Percentiles rank a stretch among this genome's conserved stretches.
phyloP scores from a whole-genome alignment of 768 basidiomycete genomes.

The Pseudohyphozyma bogoriensis region DNA sequence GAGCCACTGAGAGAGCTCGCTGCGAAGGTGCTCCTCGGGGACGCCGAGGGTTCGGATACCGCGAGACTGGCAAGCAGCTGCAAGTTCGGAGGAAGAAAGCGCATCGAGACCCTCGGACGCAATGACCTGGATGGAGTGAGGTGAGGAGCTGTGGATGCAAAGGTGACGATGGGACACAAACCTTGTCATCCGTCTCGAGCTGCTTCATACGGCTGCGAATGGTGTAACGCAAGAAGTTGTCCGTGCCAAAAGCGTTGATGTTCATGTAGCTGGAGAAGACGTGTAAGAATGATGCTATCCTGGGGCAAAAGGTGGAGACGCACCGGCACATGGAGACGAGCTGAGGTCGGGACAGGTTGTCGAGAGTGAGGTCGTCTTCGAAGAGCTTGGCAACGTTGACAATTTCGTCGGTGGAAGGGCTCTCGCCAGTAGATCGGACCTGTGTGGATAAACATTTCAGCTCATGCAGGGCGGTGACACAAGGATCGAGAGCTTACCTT shows the following conservation, averaged over 20 bases:
- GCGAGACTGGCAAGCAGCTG: conserved; percentile 83
- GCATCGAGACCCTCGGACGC: conserved; percentile 78
- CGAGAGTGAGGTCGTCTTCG: conserved; percentile 92
- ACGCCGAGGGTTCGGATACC: conserved; percentile 82
- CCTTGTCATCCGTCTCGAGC: conserved; percentile 76
- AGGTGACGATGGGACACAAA: conserved; percentile 28
- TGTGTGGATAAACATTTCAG: conserved; percentile 32
- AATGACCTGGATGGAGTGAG: conserved; percentile 52
- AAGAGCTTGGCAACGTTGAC: conserved; percentile 93
- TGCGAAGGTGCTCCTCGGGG: conserved; percentile 67
- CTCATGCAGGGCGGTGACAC: not conserved
- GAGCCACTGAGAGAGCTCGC: conserved; percentile 89
- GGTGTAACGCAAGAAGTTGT: conserved; percentile 89
- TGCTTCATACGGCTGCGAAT: conserved; percentile 73
- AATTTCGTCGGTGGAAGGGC: conserved; percentile 75
- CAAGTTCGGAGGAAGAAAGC: conserved; percentile 81
- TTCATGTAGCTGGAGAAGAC: conserved; percentile 60
- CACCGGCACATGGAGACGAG: conserved; percentile 83
- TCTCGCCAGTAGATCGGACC: conserved; percentile 91
- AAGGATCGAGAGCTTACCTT: conserved; percentile 49
- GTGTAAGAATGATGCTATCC: too few species aligned
- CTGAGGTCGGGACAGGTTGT: conserved; percentile 97
- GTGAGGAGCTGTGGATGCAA: not conserved
- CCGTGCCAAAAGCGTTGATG: conserved; percentile 95
- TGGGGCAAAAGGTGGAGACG: not conserved